Conservation (phyloP, 768 basidiomycete species). For the Russula earlei region DNA sequence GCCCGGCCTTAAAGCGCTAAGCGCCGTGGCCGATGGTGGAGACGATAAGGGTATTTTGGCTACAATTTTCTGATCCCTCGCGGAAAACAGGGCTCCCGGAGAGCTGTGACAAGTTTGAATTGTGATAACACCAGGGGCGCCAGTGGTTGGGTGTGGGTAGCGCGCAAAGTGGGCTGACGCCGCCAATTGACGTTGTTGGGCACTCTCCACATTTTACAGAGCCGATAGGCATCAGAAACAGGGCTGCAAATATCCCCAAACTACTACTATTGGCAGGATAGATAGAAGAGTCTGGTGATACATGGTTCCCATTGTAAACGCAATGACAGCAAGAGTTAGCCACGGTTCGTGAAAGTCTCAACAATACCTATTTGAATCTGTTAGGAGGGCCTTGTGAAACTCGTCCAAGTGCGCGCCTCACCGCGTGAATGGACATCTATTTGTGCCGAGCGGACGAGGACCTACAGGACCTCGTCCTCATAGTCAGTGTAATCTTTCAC, state of each 20-base stretch:
- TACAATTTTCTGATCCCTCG: constrained; percentile 27
- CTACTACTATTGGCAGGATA: neutral
- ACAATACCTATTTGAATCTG: neutral
- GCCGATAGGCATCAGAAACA: neutral
- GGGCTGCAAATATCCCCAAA: neutral
- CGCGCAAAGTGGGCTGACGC: too few relatives aligned
- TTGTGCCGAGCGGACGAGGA: constrained; percentile 1
- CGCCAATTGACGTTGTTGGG: too few relatives aligned
- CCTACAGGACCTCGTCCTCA: constrained; percentile 46
- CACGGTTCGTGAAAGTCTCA: neutral
- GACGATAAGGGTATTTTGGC: constrained; percentile 27
- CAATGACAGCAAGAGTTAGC: neutral
- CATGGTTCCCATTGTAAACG: neutral
- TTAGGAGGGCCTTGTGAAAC: constrained; percentile 4
- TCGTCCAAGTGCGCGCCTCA: constrained; percentile 10
- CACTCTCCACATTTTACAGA: too few relatives aligned
- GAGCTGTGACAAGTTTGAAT: neutral
- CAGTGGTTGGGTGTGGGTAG: neutral
- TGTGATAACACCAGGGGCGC: neutral
- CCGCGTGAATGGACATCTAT: neutral
- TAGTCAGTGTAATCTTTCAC: constrained; percentile 51
- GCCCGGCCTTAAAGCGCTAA: constrained; percentile 42
- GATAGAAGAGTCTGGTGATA: constrained; percentile 1
- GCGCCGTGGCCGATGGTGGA: constrained; percentile 19
- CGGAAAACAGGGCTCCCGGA: neutral